These are phyloP conservation scores for Chlorella variabilis DNA, from an alignment of 163 green algal species.

Conservation along the genomic window DNA sequence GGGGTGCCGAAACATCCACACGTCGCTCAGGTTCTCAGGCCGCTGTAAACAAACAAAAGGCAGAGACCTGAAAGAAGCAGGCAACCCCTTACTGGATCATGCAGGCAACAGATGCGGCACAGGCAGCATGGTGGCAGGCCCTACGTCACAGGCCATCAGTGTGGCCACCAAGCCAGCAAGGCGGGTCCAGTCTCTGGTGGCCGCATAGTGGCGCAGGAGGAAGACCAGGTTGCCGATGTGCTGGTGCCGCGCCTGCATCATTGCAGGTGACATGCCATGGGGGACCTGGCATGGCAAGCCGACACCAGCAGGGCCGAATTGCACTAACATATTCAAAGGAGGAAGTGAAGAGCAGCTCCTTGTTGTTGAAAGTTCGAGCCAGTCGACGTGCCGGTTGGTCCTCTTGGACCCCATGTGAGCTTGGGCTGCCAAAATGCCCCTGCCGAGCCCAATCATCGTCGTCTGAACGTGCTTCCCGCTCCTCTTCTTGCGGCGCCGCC, in stretches of 20 bases:
- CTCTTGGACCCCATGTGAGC: no score
- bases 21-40: not conserved
- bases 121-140: not conserved
- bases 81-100: no score
- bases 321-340: not conserved
- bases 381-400: no score
- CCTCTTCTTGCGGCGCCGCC: no score
- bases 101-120: not conserved
- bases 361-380: no score
- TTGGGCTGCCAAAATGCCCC: no score
- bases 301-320: no score
- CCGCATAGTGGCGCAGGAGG: slow-evolving; percentile 9
- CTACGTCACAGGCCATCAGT: slow-evolving; percentile 18
- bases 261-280: not conserved
- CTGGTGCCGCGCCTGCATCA: slow-evolving; percentile 2
- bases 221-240: slow-evolving; percentile 23
- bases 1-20: slow-evolving; percentile 23
- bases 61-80: no score
- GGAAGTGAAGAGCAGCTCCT: not conserved
- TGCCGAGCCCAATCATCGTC: no score
- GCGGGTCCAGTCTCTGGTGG: not conserved
- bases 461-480: no score
- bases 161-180: not conserved
- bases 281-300: not conserved
- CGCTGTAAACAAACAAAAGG: not conserved